Conservation (phyloP, 1,139 yeast species). For the Pneumocystis jirovecii region DNA sequence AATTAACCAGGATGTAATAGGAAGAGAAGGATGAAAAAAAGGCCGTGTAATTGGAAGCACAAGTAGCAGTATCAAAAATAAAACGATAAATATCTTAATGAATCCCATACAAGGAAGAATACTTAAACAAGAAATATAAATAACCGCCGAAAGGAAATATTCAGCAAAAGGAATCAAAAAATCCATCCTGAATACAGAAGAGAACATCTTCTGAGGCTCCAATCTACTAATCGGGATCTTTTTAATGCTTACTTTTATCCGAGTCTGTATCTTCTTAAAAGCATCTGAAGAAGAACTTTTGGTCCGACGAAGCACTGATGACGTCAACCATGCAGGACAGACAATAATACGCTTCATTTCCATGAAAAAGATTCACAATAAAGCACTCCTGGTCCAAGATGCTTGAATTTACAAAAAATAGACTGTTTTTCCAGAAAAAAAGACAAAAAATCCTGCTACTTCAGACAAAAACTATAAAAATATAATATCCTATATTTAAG, state of each 20-base stretch:
- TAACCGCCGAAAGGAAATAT: conserved; percentile 31
- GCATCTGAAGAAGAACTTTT: not conserved
- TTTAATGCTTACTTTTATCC: not conserved
- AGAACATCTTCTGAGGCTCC: not conserved
- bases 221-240: not conserved
- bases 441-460: not conserved
- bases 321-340: not conserved
- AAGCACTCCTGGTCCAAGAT: not conserved
- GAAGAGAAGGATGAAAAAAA: conserved; percentile 72
- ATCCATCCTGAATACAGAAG: not conserved
- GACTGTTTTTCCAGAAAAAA: not conserved
- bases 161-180: conserved; percentile 14
- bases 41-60: conserved; percentile 67
- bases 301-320: not conserved
- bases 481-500: not conserved
- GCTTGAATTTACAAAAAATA: not conserved
- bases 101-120: conserved; percentile 40
- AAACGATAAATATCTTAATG: conserved; percentile 32
- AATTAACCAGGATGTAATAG: conserved; percentile 77
- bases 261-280: not conserved
- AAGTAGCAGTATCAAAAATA: conserved; percentile 28
- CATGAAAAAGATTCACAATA: not conserved
- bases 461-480: not conserved
- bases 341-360: not conserved
- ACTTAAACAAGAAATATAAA: conserved; percentile 33